Percentiles rank a stretch among this genome's conserved stretches.
These are phyloP conservation scores for Gypsophila paniculata DNA, from an alignment of 179 eudicot species.

Conservation along the genomic window DNA sequence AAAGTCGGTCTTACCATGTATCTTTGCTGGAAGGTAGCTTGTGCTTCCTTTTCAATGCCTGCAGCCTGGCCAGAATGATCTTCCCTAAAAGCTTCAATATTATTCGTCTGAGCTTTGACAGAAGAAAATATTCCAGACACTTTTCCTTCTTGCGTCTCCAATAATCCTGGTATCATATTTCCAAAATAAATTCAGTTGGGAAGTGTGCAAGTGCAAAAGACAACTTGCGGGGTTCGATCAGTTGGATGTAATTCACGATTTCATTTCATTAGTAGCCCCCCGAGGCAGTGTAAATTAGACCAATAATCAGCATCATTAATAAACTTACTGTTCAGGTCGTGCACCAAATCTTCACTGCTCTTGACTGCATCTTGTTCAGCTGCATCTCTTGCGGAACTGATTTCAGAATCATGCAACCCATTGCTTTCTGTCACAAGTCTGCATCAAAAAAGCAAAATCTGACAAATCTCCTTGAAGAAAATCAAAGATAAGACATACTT, in stretches of 20 bases:
- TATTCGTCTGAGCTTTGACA: conserved; percentile 50
- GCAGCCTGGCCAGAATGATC: conserved; percentile 61
- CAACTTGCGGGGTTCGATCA: background rate
- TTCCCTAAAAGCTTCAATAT: conserved; percentile 45
- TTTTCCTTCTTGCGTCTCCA: conserved; percentile 52
- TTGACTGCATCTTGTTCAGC: conserved; percentile 59
- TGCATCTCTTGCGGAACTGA: conserved; percentile 51
- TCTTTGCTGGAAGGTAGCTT: conserved; percentile 64
- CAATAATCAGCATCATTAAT: background rate
- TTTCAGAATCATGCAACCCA: conserved; percentile 64
- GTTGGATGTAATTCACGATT: background rate
- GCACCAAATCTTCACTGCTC: conserved; percentile 50
- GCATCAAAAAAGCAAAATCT: background rate
- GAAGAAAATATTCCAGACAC: conserved; percentile 47
- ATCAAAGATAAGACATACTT: too few relatives aligned
- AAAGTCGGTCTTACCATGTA: conserved; percentile 52
- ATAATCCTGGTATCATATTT: conserved; percentile 38
- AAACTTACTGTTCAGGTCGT: conserved; percentile 52
- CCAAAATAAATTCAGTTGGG: conserved; percentile 2
- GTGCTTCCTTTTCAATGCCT: conserved; percentile 58
- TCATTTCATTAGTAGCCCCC: background rate
- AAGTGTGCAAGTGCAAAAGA: background rate
- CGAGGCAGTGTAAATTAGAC: background rate
- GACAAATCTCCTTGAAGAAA: background rate
- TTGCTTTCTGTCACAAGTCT: conserved; percentile 57